phyloP scores from a whole-genome alignment of 768 basidiomycete species.

The Xerocomellus intermedius region DNA sequence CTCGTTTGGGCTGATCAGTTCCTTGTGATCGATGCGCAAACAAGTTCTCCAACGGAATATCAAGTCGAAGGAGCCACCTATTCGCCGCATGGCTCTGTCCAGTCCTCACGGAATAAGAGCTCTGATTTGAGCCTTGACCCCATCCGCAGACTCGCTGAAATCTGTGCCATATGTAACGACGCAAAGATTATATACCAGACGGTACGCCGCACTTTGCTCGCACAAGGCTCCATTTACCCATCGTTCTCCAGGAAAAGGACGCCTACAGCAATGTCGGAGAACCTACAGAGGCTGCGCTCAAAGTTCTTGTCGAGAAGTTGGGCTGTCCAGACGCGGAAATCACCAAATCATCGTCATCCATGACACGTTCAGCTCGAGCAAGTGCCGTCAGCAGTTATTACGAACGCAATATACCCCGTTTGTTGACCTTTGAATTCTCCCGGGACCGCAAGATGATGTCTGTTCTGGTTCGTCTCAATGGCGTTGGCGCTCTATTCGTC shows the following conservation, averaged over 20 bases:
- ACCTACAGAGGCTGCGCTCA: conserved; percentile 96
- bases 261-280: conserved; percentile 86
- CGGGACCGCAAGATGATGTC: conserved; percentile 99
- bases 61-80: conserved; percentile 91
- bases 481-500: conserved; percentile 77
- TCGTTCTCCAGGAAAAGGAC: conserved; percentile 62
- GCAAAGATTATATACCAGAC: conserved; percentile 82
- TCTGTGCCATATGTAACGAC: conserved; percentile 93
- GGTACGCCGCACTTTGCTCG: conserved; percentile 41
- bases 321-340: conserved; percentile 66
- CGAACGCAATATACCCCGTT: conserved; percentile 69
- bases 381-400: conserved; percentile 85
- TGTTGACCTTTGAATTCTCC: conserved; percentile 96
- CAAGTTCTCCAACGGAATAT: conserved; percentile 60
- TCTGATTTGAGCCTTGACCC: conserved; percentile 64
- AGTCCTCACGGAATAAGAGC: conserved; percentile 60
- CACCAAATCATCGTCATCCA: conserved; percentile 51
- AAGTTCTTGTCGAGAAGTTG: conserved; percentile 93
- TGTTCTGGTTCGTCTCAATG: conserved; percentile 74
- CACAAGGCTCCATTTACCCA: neutral
- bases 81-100: conserved; percentile 78
- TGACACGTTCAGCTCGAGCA: conserved; percentile 63
- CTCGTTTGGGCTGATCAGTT: conserved; percentile 50
- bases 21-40: conserved; percentile 59
- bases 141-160: conserved; percentile 84